Base-by-base conservation (phyloP, 257 asterid genomes). In the Gentiana macrophylla region DNA sequence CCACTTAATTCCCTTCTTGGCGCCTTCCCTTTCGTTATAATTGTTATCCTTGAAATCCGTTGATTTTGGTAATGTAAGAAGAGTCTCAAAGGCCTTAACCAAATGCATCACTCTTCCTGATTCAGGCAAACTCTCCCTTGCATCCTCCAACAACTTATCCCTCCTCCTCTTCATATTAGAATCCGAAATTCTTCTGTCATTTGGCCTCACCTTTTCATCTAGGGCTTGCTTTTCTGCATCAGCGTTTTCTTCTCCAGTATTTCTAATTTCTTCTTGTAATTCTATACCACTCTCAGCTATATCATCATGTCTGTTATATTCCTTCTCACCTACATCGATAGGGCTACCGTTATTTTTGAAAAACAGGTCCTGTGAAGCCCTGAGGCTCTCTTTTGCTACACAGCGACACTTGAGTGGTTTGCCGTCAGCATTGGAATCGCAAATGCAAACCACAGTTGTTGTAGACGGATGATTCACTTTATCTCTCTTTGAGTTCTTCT, bases 301-400 rank as follows among this genome's bases (percentile, higher is more conserved):
- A 41, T 52, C 56, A 8, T 36, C 10, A 24, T 24, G 24, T 32
- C 55, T 55, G 65, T 61, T 49, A 61, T 69, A 35, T 34, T 56
- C 65, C 9, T 69, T 34, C 4, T 48, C 66, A 50, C 10, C 55
- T 1, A 65, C 75, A 33, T 35, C 50, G 5, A 32, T 49, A 6
- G 35, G 32, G 24, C 53, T 55, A 48, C 53, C 12, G 3, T 71
- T 81, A 38, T 49, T 76, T 70, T 50, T 77, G 73, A 79, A 85
- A 64, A 89, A 86, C 54, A 79, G 95, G 53, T 83, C 94, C 50
- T 88, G 95, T 37, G 94, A 82, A 62, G 95, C 90, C 68, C 95
- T 76, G 10, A 88, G 55, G 56, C 70, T 81, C 81, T 83, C 86
- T 32, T 81, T 85, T 44, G 97, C 99, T 70, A 80, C 66, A 60